phyloP scores from a whole-genome alignment of 1,284 basidiomycete genomes.

The Austroboletus niveus region DNA sequence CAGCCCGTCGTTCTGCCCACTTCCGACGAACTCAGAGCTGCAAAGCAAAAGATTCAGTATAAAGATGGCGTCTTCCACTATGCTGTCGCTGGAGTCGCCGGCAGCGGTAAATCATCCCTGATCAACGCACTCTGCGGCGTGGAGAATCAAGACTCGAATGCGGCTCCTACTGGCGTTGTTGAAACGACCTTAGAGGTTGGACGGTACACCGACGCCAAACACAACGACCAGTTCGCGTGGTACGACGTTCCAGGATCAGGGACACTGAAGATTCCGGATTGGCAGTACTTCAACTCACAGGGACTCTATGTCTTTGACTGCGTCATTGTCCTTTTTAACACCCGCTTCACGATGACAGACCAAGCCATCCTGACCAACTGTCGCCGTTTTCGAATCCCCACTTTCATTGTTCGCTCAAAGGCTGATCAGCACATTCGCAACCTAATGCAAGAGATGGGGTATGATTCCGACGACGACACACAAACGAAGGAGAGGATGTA shows the following conservation, averaged over 20 bases:
- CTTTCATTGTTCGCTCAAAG: constrained; percentile 37
- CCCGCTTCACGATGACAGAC: constrained; percentile 33
- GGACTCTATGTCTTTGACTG: constrained; percentile 16
- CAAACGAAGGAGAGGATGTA: constrained; percentile 20
- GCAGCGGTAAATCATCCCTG: constrained; percentile 39
- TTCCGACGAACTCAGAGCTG: constrained; percentile 21
- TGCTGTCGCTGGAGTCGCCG: constrained; percentile 28
- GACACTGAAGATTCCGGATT: constrained; percentile 22
- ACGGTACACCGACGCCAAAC: constrained; percentile 27
- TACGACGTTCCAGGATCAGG: constrained; percentile 39
- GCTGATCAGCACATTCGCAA: constrained; percentile 35
- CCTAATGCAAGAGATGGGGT: constrained; percentile 28
- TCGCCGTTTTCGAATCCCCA: constrained; percentile 32
- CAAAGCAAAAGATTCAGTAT: constrained; percentile 28
- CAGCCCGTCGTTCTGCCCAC: constrained; percentile 32
- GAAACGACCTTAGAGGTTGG: constrained; percentile 28
- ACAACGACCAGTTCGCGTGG: constrained; percentile 27
- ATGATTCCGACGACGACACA: constrained; percentile 25
- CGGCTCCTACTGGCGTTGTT: constrained; percentile 33
- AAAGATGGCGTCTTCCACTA: neutral
- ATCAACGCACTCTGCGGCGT: constrained; percentile 36
- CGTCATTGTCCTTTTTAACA: constrained; percentile 32
- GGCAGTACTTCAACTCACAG: constrained; percentile 29
- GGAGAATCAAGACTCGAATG: constrained; percentile 22
- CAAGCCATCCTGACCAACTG: constrained; percentile 31